Evolutionary conservation across 805 yeast genomes (phyloP).

Genomic region (Isabelozyma rhagii): DNA sequence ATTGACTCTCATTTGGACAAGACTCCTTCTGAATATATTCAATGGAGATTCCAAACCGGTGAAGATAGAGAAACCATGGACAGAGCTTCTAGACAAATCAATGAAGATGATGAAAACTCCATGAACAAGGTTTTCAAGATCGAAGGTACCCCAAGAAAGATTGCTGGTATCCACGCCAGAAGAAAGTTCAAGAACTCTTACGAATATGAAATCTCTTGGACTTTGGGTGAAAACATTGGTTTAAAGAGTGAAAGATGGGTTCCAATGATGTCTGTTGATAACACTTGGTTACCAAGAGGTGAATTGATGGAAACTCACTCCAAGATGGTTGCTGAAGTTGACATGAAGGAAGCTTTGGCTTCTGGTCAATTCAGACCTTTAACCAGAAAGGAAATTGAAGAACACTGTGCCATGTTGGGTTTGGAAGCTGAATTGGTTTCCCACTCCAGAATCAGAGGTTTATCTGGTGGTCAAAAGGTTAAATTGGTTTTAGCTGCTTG

Average conservation of each 20-base stretch:
- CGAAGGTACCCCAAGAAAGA: constrained; percentile 98
- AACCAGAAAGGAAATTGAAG: constrained; percentile 99
- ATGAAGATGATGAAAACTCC: constrained; percentile 94
- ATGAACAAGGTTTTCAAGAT: constrained; percentile 99
- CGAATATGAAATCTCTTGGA: constrained; percentile 98
- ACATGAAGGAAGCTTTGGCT: constrained; percentile 99
- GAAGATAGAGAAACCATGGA: constrained; percentile 99
- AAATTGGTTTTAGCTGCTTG: constrained; percentile 99
- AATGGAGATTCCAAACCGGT: constrained; percentile 99
- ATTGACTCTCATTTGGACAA: constrained; percentile 97
- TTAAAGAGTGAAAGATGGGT: constrained; percentile 99
- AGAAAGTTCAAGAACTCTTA: constrained; percentile 99
- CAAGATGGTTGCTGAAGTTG: constrained; percentile 99
- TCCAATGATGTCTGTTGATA: constrained; percentile 99
- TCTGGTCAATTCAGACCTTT: constrained; percentile 99
- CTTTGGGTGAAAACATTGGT: constrained; percentile 97
- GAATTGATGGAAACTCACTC: constrained; percentile 83
- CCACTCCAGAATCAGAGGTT: constrained; percentile 99
- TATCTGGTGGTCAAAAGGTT: constrained; percentile 99
- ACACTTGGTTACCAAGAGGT: constrained; percentile 99
- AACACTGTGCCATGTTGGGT: constrained; percentile 98
- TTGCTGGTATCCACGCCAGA: constrained; percentile 90
- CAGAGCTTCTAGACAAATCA: constrained; percentile 98
- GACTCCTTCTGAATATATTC: constrained; percentile 99
- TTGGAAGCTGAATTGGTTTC: constrained; percentile 98